phyloP scores from a whole-genome alignment of 306 rosid genomes.

The Lagenaria siceraria region DNA sequence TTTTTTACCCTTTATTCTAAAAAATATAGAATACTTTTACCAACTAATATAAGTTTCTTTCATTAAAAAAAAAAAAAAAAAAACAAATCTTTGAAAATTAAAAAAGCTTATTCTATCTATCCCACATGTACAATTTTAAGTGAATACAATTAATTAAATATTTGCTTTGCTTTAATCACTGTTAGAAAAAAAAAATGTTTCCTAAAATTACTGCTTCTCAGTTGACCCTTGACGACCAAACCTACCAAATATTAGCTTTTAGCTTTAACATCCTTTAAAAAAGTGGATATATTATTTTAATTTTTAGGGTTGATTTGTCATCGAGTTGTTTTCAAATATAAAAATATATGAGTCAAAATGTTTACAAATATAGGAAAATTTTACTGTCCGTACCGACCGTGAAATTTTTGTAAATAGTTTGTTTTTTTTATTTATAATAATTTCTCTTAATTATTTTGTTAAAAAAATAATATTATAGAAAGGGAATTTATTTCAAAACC shows the following conservation, averaged over 20 bases:
- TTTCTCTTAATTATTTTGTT: too few relatives aligned
- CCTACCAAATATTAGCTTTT: background rate
- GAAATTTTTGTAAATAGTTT: too few relatives aligned
- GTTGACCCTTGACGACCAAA: background rate
- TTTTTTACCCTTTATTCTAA: background rate
- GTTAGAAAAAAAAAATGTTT: background rate
- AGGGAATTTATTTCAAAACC: too few relatives aligned
- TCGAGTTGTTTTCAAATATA: too few relatives aligned
- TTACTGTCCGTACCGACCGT: too few relatives aligned
- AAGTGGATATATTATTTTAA: background rate
- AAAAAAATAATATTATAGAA: too few relatives aligned
- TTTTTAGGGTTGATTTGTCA: too few relatives aligned
- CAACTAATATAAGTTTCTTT: too few relatives aligned
- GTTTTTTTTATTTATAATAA: too few relatives aligned
- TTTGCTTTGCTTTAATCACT: background rate
- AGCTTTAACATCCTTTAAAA: background rate
- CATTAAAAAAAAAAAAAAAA: background rate
- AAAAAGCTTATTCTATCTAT: background rate
- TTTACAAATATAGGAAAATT: too few relatives aligned
- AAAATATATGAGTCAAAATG: too few relatives aligned
- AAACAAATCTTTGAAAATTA: background rate
- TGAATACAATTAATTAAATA: background rate
- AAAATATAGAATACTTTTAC: too few relatives aligned
- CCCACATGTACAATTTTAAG: background rate
- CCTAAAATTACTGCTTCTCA: background rate